Base-by-base conservation (phyloP, 1,284 basidiomycete genomes). In the Phlebopus sp. region DNA sequence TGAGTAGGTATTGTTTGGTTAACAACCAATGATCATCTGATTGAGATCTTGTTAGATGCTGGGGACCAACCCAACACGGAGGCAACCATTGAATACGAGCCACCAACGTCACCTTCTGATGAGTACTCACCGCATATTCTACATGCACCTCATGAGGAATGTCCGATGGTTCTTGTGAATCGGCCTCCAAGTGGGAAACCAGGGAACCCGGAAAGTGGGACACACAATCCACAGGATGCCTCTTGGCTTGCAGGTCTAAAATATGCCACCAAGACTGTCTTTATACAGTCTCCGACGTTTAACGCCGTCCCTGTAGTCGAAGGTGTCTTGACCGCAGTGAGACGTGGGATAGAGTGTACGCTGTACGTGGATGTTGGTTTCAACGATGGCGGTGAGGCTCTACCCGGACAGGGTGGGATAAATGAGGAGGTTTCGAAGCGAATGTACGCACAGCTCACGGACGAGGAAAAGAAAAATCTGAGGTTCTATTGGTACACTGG, bases 341-440 rank as follows among this genome's bases (percentile, higher is more conserved):
- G 80, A 21, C 70, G 84, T 32, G 85, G 83, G n/a, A 77, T 91
- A 8, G 74, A 79, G 43, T 84, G 86, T 32, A 75, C 74, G 11
- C 69, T 86, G 10, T 82, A 82, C 55, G 70, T 88, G 38, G 80
- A 81, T 58, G 71, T 86, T n/a, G 82, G 78, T 59, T 86, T 82
- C 68, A 85, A 86, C 61, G 84, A 84, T 55, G 78, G 80, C 59
- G 84, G 84, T 42, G 84, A 87, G 62, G 75, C 73, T 54, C 77
- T 91, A 48, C 88, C 88, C 0, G 81, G 82, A 63, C 88, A 91
- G 63, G 89, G 89, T 14, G 88, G 88, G 0, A 90, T 84, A 15
- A 91, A 91, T 63, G 86, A 88, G 59, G 77, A 86, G 63, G 85
- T 91, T 13, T 82, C 82, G 19, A 75, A 80, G 49, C 71, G 72